phyloP scores from a whole-genome alignment of 495 filamentous ascomycete genomes.

The Thozetella sp. region DNA sequence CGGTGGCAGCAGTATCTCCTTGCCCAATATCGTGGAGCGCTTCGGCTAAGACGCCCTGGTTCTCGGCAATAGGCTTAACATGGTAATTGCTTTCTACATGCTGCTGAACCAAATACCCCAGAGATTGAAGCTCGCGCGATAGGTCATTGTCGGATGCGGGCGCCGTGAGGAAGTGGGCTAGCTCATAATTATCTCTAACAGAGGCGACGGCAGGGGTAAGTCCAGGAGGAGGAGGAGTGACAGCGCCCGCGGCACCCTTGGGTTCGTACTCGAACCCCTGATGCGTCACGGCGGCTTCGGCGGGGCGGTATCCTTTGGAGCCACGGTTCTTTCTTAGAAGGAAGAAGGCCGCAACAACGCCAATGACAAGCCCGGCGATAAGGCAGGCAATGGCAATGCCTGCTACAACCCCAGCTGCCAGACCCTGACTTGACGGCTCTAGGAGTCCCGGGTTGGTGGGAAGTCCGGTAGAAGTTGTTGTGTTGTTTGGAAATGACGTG shows the following conservation, averaged over 20 bases:
- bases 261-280: not conserved
- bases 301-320: not conserved
- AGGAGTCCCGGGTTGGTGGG: not conserved
- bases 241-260: not conserved
- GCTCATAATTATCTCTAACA: conserved; percentile 13
- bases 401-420: conserved; percentile 10
- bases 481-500: not conserved
- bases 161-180: conserved; percentile 23
- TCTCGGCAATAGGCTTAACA: conserved; percentile 15
- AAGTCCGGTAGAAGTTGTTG: not conserved
- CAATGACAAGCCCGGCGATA: conserved; percentile 7
- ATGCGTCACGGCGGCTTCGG: not conserved
- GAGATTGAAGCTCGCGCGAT: conserved; percentile 15
- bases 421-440: not conserved
- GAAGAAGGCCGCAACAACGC: conserved; percentile 13
- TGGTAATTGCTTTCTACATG: conserved; percentile 29
- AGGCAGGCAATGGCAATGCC: conserved; percentile 19
- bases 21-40: conserved; percentile 18
- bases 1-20: conserved; percentile 4
- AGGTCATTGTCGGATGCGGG: conserved; percentile 19
- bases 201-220: too few species aligned
- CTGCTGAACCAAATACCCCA: conserved; percentile 19
- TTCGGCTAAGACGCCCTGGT: conserved; percentile 9
- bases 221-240: too few species aligned
- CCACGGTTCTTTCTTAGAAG: conserved; percentile 6